Base-by-base conservation (phyloP, 2,329 filamentous ascomycete genomes). In the Penicillium sp. region DNA sequence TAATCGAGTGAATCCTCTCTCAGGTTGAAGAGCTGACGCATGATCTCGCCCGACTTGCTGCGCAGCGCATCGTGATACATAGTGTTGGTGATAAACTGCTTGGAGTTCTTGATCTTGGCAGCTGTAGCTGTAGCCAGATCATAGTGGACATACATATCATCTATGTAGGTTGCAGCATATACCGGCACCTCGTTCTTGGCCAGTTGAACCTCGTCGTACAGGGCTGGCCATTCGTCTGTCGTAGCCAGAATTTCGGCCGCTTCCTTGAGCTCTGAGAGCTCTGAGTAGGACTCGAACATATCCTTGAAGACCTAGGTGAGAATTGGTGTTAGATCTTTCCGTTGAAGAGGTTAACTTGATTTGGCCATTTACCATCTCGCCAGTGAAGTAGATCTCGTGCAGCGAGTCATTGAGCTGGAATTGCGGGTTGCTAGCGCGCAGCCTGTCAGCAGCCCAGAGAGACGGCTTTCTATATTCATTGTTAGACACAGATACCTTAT, bases 71-170 rank as follows among this genome's bases (percentile, higher is more conserved):
- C 88, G 72, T 97, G 93, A 68, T 94, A 94, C 80, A 96, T 84
- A 25, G 82, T 80, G 70, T 96, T 97, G 38, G 91, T 96, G 67
- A 94, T 84, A 65, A 88, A 94, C 39, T 90, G 86, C 76, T 90
- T 91, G 68, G 85, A 87, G 1, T 86, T 86, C 69, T 84, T 87
- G 69, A 97, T 89, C 66, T 86, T 82, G 39, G 76, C 77, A 10
- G 90, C 90, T 16, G 91, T 95, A 63, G 88, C 84, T 64, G 83
- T 81, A 9, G 89, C 88, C 52, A 91, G 76, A 7, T 84, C 84
- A 62, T 84, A 89, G 67, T 95, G 89, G 31, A 97, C 92, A 66
- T 95, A 97, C 89, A 97, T 94, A 69, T 96, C 91, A 59, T 96
- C 88, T 5, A 90, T 72, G 64, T 89, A 97, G 2, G 85, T 88